Evolutionary conservation across 2,329 filamentous ascomycete genomes (phyloP), one percentile per base, ranked within the genome.

Genomic region (Scytalidium lignicola): DNA sequence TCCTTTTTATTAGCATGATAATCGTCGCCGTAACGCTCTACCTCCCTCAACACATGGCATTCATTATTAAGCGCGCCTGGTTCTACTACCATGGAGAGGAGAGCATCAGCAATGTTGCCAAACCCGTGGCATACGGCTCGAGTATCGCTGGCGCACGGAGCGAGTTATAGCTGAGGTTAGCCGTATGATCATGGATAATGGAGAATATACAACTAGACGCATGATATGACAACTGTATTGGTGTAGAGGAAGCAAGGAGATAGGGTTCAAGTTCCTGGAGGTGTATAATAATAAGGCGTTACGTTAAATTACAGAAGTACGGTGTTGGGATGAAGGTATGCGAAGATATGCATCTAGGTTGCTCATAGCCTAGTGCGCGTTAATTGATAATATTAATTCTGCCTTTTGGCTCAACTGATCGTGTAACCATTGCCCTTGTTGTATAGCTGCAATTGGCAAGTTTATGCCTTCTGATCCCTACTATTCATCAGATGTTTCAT

Each of bases 21-120:
- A 78, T 88, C 62, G 90, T 95, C 65, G 93, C 90, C 58, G 84
- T 85, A 47, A 86, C 88, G 56, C 83, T 97, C 56, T 99, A 99
- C 75, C 88, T 99, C 17, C 93, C 93, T 10, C 86, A 95, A 63
- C 92, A 97, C 72, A 74, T 97, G 62, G 78, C 82, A 62, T 86
- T 89, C 65, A 85, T 99, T 61, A 80, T 85, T 64, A 82, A 83
- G 65, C 87, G 92, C 65, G 85, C 90, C 47, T 95, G 89, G 81
- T 99, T 96, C 76, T 99, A 99, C 76, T 88, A 90, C 68, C 85
- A 85, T 56, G 93, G 93, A 58, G 90, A 96, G 64, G 78, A 82
- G 59, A 76, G 75, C 51, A 73, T 57, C 13, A 61, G 15, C 32
- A 37, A 37, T 13, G 32, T n/a, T n/a, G 32, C 32, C 32, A 37